These are phyloP conservation scores for Tetraselmis chui DNA, from an alignment of 139 green algal genomes.

Conservation along the genomic window DNA sequence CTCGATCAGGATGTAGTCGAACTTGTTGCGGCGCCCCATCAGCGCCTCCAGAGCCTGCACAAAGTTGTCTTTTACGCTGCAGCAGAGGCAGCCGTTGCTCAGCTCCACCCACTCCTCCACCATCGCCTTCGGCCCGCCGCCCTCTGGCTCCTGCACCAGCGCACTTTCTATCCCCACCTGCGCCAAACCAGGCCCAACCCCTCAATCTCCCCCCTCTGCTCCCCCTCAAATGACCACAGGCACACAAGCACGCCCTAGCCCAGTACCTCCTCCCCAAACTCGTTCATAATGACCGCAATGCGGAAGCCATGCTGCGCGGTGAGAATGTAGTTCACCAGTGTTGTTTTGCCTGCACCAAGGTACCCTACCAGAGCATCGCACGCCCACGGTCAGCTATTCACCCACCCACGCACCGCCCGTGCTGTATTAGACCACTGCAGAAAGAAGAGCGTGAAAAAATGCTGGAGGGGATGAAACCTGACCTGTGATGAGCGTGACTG, in stretches of 20 bases:
- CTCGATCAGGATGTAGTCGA: constrained; percentile 89
- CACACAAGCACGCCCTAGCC: too few relatives aligned
- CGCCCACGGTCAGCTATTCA: constrained; percentile 14
- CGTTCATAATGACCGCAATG: constrained; percentile 89
- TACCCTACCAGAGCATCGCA: constrained; percentile 22
- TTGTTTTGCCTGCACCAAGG: constrained; percentile 66
- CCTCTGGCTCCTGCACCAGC: constrained; percentile 57
- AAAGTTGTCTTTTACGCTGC: constrained; percentile 89
- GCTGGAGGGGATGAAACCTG: too few relatives aligned
- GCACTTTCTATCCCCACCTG: constrained; percentile 67
- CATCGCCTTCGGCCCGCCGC: constrained; percentile 13
- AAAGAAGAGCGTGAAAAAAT: too few relatives aligned
- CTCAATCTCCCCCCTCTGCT: background rate
- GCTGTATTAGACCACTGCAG: too few relatives aligned
- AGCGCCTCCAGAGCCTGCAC: constrained; percentile 57
- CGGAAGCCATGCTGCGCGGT: constrained; percentile 62
- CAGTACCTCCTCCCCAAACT: constrained; percentile 59
- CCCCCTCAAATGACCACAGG: too few relatives aligned
- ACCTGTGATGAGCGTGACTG: constrained; percentile 60
- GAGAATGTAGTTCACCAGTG: constrained; percentile 88
- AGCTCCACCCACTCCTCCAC: constrained; percentile 88
- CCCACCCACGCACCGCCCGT: too few relatives aligned
- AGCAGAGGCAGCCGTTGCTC: constrained; percentile 97
- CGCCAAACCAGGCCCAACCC: background rate
- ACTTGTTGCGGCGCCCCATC: constrained; percentile 41